Evolutionary conservation across 441 rosid species (phyloP), one percentile per base, ranked within the genome.

Genomic region (Adansonia gregorii): DNA sequence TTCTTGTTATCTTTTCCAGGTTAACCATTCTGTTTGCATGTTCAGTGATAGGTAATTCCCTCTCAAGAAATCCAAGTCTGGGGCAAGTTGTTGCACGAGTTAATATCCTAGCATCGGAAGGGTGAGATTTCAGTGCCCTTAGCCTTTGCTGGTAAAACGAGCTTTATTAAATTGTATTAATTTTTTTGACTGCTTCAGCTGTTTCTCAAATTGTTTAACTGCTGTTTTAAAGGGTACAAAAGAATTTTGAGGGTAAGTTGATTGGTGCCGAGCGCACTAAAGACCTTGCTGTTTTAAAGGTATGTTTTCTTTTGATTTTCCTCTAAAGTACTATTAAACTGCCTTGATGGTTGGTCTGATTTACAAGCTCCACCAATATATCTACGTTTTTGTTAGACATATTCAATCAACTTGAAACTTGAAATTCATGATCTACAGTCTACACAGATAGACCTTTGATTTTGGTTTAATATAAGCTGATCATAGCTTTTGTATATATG

Each of bases 251-350:
- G 87, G 99, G 98, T 35, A 89, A 80, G 84, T 85, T 95, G 83
- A 78, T 95, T 54, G 99, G 97, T 46, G 99, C 99, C 39, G 97
- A 95, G 81, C 97, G 97, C 78, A 68, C 88, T 17, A 95, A 95
- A 85, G 98, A 95, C 86, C 99, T 95, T 69, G 99, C 98, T 78
- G 97, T 95, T 72, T 85, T 95, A 84, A 91, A 93, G 95, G 96
- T 91, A 59, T 49, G 31, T 49, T 64, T 61, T 48, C 14, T 12
- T 59, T 65, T 72, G 22, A 48, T 54, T 20, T 66, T 27, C 64
- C 56, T 56, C 8, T 35, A 17, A 56, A 24, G 5, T 77, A 48
- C 6, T 65, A n/a, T 58, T 75, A 63, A 56, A 56, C 12, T 43
- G 45, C 64, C 65, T 17, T 17, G 52, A 31, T 46, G 1, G 48